Evolutionary conservation across 306 rosid genomes (phyloP), one percentile per base, ranked within the genome.

Genomic region (Cucumis cinereus): DNA sequence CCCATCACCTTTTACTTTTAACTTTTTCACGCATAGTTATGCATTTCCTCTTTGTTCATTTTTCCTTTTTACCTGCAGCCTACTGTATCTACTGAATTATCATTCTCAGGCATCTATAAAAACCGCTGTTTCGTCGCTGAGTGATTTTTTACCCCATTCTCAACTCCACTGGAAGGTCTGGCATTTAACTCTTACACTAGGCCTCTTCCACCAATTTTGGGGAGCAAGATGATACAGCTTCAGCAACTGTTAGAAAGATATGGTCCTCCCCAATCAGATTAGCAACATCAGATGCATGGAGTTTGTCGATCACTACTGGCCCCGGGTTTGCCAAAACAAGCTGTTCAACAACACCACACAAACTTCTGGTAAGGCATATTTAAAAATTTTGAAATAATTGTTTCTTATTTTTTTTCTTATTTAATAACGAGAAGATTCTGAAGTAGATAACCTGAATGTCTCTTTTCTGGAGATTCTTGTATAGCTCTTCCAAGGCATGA

Each of bases 301-400:
- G 91, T 84, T 94, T 94, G 83, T 90, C 88, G 12, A 88, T 89
- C 87, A 94, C 98, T 70, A 53, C 77, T 0, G 91, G 84, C 5
- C 98, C 98, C 0, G 98, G 98, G 79, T 94, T 91, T 68, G 98
- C 94, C 19, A 91, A 87, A 80, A 94, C 82, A 77, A 94, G 96
- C 98, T 94, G 91, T 72, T 33, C 58, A 77, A 58, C 59, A 78
- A 36, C 74, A 43, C 20, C 74, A 5, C 74, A 24, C 20, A 58
- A 10, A 78, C 38, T 70, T 78, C 74, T 23, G 91, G 90, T 92
- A 61, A 89, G 91, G 13, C 47, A 71, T 13, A 16, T 58, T 63
- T 45, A 14, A 36, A 41, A 38, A 14, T 49, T 50, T 3, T 16
- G 20, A 50, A 50, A 17, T 50, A 50, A 17, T 6, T 16, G 55